Base-by-base conservation (phyloP, 73 alveolate genomes). In the Tetrahymena borealis region DNA sequence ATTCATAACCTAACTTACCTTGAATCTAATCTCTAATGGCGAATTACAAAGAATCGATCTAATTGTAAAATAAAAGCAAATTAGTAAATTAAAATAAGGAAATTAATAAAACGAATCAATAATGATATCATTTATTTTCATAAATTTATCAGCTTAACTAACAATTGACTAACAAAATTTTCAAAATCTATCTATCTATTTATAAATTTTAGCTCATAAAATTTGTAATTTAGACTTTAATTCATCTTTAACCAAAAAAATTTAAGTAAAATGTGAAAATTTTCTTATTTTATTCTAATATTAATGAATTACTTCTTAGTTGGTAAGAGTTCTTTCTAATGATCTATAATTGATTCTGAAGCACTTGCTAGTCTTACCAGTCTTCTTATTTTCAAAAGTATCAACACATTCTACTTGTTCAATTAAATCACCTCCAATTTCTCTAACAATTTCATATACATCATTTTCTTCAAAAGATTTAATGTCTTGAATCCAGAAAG, bases 321-420 rank as follows among this genome's bases (percentile, higher is more conserved):
- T 97, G 12, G 97, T 94, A 31, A 97, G 96, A 37, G 94, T 94
- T 91, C 99, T 95, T 90, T 97, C 99, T 97, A 96, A 95, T 85
- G 97, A 93, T 78, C 99, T 96, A 78, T 97, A 97, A 79, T 95
- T 92, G 16, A 97, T 94, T 93, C 99, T 85, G 78, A 79, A 97
- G 92, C 99, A 96, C 38, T 94, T 92, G 91, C 98, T 95, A 28
- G 94, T 92, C 35, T 94, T 92, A 4, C 94, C 94, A n/a, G 95
- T 96, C 91, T 97, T 97, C 16, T 97, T 96, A 79, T 97, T 97
- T 16, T 78, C 91, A 91, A 96, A 97, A 31, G 94, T 94, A 79
- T 97, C 99, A 6, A 96, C 94, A 37, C 96, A 92, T 36, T 95
- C 98, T 12, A 97, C 98, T 28, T 96, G 92, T 93, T 97, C 99